phyloP scores from a whole-genome alignment of 2,329 filamentous ascomycete genomes.

The Coniochaeta sp. region DNA sequence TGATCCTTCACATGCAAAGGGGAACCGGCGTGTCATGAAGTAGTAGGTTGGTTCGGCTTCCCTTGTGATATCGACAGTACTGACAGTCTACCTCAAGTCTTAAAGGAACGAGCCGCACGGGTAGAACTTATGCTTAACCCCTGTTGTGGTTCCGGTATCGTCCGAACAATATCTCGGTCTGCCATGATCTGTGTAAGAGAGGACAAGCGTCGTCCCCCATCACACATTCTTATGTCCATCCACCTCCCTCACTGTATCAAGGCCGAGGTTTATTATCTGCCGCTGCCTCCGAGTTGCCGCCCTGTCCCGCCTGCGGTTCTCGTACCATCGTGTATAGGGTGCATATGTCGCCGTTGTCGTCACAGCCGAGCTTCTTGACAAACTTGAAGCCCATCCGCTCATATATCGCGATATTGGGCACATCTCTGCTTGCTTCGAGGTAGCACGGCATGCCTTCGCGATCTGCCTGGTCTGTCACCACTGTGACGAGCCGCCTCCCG shows the following conservation, averaged over 20 bases:
- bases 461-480: conserved; percentile 58
- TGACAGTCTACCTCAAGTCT: too few relatives aligned
- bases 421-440: conserved; percentile 60
- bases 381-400: conserved; percentile 61
- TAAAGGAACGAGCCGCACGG: too few relatives aligned
- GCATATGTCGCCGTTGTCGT: conserved; percentile 51
- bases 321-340: conserved; percentile 43
- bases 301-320: conserved; percentile 22
- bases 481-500: conserved; percentile 56
- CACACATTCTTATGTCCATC: neutral
- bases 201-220: too few relatives aligned
- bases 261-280: neutral
- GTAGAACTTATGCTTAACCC: too few relatives aligned
- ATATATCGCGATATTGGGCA: conserved; percentile 66
- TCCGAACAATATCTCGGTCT: too few relatives aligned
- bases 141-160: too few relatives aligned
- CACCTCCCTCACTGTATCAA: neutral
- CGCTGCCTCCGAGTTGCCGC: neutral
- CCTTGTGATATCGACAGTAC: neutral
- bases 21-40: neutral
- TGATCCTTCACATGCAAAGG: neutral
- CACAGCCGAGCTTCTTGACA: conserved; percentile 58
- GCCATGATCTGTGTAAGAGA: too few relatives aligned
- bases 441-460: conserved; percentile 59
- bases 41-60: neutral